Evolutionary conservation across 768 basidiomycete genomes (phyloP), one percentile per base, ranked within the genome.

Genomic region (Boletus vinaceobasis): DNA sequence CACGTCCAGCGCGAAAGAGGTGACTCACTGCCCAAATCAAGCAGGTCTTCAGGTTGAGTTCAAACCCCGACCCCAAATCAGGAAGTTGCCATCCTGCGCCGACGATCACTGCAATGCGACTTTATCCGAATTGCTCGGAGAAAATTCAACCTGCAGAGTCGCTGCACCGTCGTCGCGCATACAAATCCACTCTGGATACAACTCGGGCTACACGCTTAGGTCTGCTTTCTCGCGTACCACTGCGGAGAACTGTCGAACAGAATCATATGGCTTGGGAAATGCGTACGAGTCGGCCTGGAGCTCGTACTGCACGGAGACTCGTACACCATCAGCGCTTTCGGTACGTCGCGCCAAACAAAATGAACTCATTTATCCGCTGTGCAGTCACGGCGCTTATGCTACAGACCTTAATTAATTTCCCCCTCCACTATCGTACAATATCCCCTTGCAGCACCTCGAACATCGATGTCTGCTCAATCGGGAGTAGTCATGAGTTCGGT

Each of bases 41-140:
- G 69, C 36, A 70, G 26, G 59, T 60, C 40, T 58, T 55, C 63
- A 63, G 65, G 67, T 71, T 67, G 52, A 38, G 60, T 65, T 65
- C 11, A 46, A 56, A 29, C 58, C 6, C 65, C 53, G 61, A 52
- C 6, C 2, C 45, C 49, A 55, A 52, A 66, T 53, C 14, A 55
- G 55, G 64, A 50, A 60, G 15, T 45, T 62, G 23, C 55, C 50
- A 44, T 54, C 52, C 63, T 55, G 29, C n/a, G 35, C 48, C 36
- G 40, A 52, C 37, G 64, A 64, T 65, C 64, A 35, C 51, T 36
- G 10, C 17, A 19, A 36, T n/a, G 48, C 6, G 27, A 6, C 11
- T 2, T 27, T 26, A 9, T 31, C 43, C 43, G 43, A 15, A 32
- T 46, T 2, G 2, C 19, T 8, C 13, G 45, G 45, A 33, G 31